phyloP scores from a whole-genome alignment of 2,329 filamentous ascomycete genomes.

The Alternaria triticimaculans region DNA sequence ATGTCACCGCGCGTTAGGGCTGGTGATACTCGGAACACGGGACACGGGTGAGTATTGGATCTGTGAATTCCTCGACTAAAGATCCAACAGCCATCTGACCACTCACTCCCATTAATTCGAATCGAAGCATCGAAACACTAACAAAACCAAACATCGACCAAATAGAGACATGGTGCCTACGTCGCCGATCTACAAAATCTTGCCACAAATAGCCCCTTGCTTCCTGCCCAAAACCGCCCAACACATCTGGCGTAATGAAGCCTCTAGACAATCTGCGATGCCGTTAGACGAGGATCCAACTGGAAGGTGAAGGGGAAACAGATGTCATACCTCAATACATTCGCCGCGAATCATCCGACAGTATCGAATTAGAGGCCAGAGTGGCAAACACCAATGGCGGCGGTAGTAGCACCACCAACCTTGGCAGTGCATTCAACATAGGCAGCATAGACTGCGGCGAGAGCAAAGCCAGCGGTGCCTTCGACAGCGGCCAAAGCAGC shows the following conservation, averaged over 20 bases:
- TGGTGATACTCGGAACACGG: neutral
- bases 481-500: neutral
- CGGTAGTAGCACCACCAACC: neutral
- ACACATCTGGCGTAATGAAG: neutral
- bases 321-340: neutral
- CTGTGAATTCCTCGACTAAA: neutral
- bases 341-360: neutral
- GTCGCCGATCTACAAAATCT: neutral
- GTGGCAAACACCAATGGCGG: neutral
- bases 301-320: neutral
- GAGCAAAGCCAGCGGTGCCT: neutral
- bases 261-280: neutral
- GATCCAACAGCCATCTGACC: neutral
- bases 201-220: neutral
- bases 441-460: neutral
- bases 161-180: neutral
- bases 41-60: neutral
- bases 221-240: neutral
- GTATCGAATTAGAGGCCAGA: neutral
- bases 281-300: neutral
- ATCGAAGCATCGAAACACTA: neutral
- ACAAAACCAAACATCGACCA: neutral
- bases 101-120: neutral
- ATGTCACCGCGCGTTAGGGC: conserved; percentile 7
- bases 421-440: neutral